Evolutionary conservation across 2,329 filamentous ascomycete genomes (phyloP).

Genomic region (Phialemoniopsis sp.): DNA sequence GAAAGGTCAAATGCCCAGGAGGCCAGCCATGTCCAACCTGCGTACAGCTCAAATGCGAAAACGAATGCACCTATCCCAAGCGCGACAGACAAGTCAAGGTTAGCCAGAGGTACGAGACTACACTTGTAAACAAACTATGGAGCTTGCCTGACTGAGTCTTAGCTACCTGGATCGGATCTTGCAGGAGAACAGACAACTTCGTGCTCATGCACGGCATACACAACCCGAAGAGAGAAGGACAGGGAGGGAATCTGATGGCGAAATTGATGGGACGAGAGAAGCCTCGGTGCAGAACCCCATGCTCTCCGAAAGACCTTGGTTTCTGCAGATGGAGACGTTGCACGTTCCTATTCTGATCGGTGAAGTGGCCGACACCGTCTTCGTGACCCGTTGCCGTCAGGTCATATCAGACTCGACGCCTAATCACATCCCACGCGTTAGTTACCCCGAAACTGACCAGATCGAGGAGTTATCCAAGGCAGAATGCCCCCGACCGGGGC

Average conservation of each 20-base stretch:
- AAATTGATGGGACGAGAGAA: background rate
- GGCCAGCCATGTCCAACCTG: slow-evolving; percentile 2
- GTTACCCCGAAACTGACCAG: background rate
- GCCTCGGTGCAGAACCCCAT: background rate
- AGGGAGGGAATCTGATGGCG: background rate
- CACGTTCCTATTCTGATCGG: slow-evolving; percentile 1
- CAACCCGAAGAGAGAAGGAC: background rate
- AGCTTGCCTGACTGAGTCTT: background rate
- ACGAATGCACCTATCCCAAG: slow-evolving; percentile 3
- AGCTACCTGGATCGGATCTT: slow-evolving; percentile 4
- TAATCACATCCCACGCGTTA: slow-evolving; percentile 1
- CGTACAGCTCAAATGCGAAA: background rate
- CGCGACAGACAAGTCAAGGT: slow-evolving; percentile 4
- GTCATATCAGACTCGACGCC: background rate
- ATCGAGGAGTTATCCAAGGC: too few species aligned
- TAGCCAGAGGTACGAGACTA: background rate
- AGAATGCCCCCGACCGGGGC: too few species aligned
- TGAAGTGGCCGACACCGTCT: slow-evolving; percentile 2
- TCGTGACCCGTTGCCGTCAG: slow-evolving; percentile 2
- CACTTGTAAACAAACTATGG: background rate
- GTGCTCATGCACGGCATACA: background rate
- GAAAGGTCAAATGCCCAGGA: slow-evolving; percentile 3
- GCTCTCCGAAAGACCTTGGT: slow-evolving; percentile 2
- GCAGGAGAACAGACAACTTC: slow-evolving; percentile 1
- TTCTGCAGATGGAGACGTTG: background rate